Percentiles rank a stretch among this genome's conserved stretches.
Conservation (phyloP, 371 early-diverging fungal genomes). For the Mucor saturninus region DNA sequence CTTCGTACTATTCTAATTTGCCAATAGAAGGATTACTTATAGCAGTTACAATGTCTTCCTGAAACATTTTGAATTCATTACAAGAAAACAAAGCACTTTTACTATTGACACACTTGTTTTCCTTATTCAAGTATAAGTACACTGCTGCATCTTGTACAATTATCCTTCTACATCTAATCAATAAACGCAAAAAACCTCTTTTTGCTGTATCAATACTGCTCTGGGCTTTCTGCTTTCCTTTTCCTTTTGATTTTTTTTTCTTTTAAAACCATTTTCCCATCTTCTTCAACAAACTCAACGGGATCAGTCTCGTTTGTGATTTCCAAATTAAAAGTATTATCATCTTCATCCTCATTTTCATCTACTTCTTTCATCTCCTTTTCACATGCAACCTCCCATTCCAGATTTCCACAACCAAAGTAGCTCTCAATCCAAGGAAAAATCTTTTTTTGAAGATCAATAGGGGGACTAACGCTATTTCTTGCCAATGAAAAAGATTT, state of each 20-base stretch:
- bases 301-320: not conserved
- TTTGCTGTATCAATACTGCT: not conserved
- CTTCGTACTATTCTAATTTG: conserved; percentile 14
- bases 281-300: conserved; percentile 8
- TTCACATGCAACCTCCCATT: conserved; percentile 7
- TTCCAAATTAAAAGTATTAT: not conserved
- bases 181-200: conserved; percentile 6
- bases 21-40: not conserved
- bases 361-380: conserved; percentile 7
- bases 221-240: not conserved
- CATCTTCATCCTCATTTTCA: no score
- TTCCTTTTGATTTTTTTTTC: not conserved
- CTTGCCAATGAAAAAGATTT: conserved; percentile 6
- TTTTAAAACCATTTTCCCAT: not conserved
- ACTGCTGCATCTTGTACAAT: conserved; percentile 18
- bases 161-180: conserved; percentile 15
- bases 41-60: conserved; percentile 2
- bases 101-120: conserved; percentile 8
- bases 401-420: not conserved
- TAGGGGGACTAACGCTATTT: not conserved
- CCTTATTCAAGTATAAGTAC: conserved; percentile 2
- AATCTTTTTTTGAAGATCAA: no score
- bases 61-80: not conserved
- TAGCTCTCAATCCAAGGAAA: not conserved
- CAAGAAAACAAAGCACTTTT: not conserved